Evolutionary conservation across 805 yeast species (phyloP).

Genomic region (Maudiozyma bulderi): DNA sequence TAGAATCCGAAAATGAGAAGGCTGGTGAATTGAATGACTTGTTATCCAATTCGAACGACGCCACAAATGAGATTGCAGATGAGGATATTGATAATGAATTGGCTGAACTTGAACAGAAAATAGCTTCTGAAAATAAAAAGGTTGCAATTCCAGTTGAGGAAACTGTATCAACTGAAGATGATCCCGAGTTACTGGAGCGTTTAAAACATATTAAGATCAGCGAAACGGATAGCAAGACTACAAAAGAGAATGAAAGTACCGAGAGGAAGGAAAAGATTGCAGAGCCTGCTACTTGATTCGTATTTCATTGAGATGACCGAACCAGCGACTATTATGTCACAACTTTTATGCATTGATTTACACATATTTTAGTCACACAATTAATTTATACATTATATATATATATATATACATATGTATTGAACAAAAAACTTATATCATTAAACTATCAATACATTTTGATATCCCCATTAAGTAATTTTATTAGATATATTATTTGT

Average conservation of each 20-base stretch:
- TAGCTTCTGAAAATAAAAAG: not conserved
- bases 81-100: slow-evolving; percentile 27
- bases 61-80: slow-evolving; percentile 29
- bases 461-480: too few species aligned
- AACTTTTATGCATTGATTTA: too few species aligned
- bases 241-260: not conserved
- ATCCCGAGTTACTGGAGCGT: slow-evolving; percentile 13
- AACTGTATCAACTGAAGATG: not conserved
- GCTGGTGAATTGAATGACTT: slow-evolving; percentile 32
- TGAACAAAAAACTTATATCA: not conserved
- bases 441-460: too few species aligned
- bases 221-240: not conserved
- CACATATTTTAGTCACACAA: too few species aligned
- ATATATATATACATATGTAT: not conserved
- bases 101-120: slow-evolving; percentile 5
- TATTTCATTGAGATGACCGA: too few species aligned
- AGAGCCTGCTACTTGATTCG: too few species aligned
- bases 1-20: slow-evolving; percentile 31
- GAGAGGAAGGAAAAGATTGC: too few species aligned
- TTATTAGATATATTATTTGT: not conserved
- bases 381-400: not conserved
- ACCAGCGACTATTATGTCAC: too few species aligned
- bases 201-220: slow-evolving; percentile 18
- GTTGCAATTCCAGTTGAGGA: not conserved
- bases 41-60: slow-evolving; percentile 14